Base-by-base conservation (phyloP, 257 asterid genomes). In the Solanum sitiens region DNA sequence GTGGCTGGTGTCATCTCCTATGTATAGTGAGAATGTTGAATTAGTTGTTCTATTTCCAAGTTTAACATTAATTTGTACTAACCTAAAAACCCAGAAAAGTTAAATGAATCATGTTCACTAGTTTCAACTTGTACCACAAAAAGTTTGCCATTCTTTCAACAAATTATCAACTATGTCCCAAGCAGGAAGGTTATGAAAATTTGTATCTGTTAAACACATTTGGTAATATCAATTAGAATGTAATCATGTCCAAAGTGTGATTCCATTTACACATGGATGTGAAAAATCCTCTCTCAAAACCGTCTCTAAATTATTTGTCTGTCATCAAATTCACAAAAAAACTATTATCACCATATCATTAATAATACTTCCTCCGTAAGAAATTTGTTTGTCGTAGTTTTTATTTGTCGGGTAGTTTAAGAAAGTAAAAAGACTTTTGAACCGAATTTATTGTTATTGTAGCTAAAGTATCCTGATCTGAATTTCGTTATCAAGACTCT, bases 71-170 rank as follows among this genome's bases (percentile, higher is more conserved):
- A 91, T 68, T 74, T 83, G 56, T 93, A 93, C 39, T 92, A 91
- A 23, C 95, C 98, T 37, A 93, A 77, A 67, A 92, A 94, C 5
- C 95, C 96, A 12, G 87, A 71, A 11, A 92, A 90, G 88, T 84
- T 82, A 39, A 91, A 92, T 1, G 87, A 83, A 15, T 95, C 98
- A 73, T 87, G 93, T 3, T 45, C 87, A 50, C 92, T 93, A 10
- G 93, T 91, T 73, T 92, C 83, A 1, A 95, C 94, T 74, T 87
- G 85, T 20, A 91, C 86, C 18, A 76, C 63, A 68, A 90, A 27
- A 91, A 63, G 93, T 93, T 87, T 89, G 90, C 95, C 98, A 94
- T 86, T 94, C 96, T 83, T 89, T 87, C 45, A 93, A 87, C 84
- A 93, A 87, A 5, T 42, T 39, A 77, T 93, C 96, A 0, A 94